Conservation (phyloP, 2,329 filamentous ascomycete species). For the Aspergillus fischeri region DNA sequence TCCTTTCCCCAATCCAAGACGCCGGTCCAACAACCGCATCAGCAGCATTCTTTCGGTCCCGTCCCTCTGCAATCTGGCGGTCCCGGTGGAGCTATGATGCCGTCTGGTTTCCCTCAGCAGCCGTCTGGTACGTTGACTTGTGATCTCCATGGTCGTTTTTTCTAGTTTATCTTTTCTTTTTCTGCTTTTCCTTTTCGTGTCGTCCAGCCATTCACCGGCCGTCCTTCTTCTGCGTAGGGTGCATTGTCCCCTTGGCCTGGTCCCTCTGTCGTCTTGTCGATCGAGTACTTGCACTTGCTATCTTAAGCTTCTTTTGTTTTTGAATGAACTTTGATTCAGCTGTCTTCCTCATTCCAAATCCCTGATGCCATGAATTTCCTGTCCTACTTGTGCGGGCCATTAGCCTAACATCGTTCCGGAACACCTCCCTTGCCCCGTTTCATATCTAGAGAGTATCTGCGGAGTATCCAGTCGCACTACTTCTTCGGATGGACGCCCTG, state of each 20-base stretch:
- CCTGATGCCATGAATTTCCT: background rate
- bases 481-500: constrained; percentile 2
- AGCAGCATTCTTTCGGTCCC: constrained; percentile 33
- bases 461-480: constrained; percentile 2
- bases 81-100: constrained; percentile 38
- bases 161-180: constrained; percentile 9
- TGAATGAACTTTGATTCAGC: background rate
- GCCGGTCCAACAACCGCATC: constrained; percentile 26
- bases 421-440: background rate
- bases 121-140: constrained; percentile 29
- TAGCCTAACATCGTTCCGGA: background rate
- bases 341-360: background rate
- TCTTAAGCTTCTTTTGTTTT: background rate
- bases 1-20: constrained; percentile 30
- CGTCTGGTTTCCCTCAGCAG: constrained; percentile 32
- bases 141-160: constrained; percentile 7
- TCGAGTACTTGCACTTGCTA: background rate
- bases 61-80: constrained; percentile 33
- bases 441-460: background rate
- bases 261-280: background rate
- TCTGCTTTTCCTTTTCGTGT: constrained; percentile 9
- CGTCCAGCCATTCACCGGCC: background rate
- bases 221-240: constrained; percentile 3
- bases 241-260: background rate
- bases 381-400: background rate